phyloP scores from a whole-genome alignment of 768 basidiomycete genomes.

The Suillus alpinus region DNA sequence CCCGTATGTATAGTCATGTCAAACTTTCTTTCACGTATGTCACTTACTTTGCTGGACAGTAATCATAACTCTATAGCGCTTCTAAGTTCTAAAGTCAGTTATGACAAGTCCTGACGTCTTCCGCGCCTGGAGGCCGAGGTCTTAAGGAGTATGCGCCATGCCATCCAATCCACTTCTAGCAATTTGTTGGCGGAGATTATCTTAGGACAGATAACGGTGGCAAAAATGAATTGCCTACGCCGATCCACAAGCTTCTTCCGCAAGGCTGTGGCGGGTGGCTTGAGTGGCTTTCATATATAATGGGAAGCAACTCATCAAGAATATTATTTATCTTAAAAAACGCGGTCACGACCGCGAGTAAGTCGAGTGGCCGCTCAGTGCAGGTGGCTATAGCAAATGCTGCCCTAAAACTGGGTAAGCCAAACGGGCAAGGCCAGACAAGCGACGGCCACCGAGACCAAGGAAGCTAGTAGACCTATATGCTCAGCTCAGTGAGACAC shows the following conservation, averaged over 20 bases:
- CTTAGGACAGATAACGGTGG: background rate
- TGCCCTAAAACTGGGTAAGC: background rate
- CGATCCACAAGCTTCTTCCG: background rate
- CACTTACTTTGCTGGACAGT: background rate
- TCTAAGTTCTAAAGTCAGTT: background rate
- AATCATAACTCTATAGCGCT: background rate
- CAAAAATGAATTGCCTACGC: background rate
- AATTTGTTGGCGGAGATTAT: conserved; percentile 7
- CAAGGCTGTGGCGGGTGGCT: background rate
- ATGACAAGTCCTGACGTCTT: background rate
- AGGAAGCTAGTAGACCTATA: background rate
- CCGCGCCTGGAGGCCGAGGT: background rate
- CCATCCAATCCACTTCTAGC: conserved; percentile 6
- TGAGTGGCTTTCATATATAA: background rate
- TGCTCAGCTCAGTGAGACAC: background rate
- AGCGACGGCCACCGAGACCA: background rate
- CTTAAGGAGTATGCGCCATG: background rate
- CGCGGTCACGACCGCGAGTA: background rate
- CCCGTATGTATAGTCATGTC: background rate
- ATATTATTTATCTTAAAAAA: too few relatives aligned
- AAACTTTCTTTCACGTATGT: background rate
- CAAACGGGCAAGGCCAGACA: background rate
- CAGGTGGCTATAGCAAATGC: background rate
- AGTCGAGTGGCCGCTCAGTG: background rate
- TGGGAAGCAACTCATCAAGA: background rate